Evolutionary conservation across 2,329 filamentous ascomycete genomes (phyloP).

Genomic region (Phaeosphaeriaceae sp.): DNA sequence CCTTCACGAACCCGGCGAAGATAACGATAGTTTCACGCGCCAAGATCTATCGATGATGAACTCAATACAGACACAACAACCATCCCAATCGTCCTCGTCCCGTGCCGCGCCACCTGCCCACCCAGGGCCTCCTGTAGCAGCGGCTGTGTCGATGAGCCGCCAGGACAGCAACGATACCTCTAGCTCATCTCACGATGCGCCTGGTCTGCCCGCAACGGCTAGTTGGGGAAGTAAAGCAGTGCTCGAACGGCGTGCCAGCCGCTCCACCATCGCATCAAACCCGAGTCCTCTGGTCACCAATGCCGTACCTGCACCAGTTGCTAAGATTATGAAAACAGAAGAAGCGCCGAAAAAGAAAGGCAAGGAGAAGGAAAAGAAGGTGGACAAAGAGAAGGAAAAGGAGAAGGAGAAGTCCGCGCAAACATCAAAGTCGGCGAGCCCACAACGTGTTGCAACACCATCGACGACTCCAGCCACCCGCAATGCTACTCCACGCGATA

Average conservation of each 20-base stretch:
- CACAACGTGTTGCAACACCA: conserved; percentile 20
- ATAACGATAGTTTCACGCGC: conserved; percentile 93
- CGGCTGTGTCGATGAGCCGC: conserved; percentile 71
- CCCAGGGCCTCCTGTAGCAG: conserved; percentile 59
- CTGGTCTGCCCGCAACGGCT: conserved; percentile 90
- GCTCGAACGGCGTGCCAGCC: conserved; percentile 75
- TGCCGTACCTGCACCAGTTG: conserved; percentile 51
- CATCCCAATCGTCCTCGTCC: conserved; percentile 64
- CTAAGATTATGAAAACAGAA: conserved; percentile 39
- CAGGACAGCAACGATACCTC: conserved; percentile 81
- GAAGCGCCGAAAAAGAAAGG: conserved; percentile 40
- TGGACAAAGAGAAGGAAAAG: conserved; percentile 26
- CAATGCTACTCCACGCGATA: conserved; percentile 24
- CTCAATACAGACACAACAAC: conserved; percentile 79
- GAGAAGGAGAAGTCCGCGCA: conserved; percentile 31
- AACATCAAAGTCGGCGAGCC: conserved; percentile 37
- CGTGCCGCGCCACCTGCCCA: conserved; percentile 61
- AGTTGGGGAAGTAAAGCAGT: conserved; percentile 85
- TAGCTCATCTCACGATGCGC: conserved; percentile 69
- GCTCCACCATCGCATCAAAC: conserved; percentile 80
- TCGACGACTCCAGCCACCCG: conserved; percentile 16
- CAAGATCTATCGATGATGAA: conserved; percentile 96
- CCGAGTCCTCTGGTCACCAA: conserved; percentile 76
- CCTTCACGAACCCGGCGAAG: conserved; percentile 95
- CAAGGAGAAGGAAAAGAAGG: conserved; percentile 35